Evolutionary conservation across 768 basidiomycete species (phyloP).

Genomic region (Leucocoprinus sp.): DNA sequence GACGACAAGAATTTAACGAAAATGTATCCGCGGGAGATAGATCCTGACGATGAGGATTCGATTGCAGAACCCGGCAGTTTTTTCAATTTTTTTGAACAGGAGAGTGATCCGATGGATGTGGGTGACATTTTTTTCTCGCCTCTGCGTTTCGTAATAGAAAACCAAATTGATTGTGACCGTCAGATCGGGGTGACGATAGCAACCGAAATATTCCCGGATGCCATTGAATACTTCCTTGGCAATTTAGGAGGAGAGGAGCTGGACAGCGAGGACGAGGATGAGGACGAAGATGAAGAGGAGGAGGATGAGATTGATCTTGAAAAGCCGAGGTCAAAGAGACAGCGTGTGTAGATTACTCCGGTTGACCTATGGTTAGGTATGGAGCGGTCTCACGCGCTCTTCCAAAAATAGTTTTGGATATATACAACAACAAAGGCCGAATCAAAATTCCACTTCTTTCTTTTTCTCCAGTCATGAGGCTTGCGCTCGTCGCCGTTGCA

Average conservation of each 20-base stretch:
- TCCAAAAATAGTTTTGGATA: slow-evolving; percentile 1
- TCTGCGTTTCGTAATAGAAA: too few species aligned
- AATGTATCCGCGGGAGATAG: slow-evolving; percentile 58
- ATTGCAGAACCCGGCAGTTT: slow-evolving; percentile 70
- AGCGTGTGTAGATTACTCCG: slow-evolving; percentile 38
- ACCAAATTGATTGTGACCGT: slow-evolving; percentile 3
- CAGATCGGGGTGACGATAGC: slow-evolving; percentile 69
- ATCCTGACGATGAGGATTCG: slow-evolving; percentile 54
- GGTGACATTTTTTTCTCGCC: too few species aligned
- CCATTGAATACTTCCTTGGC: slow-evolving; percentile 77
- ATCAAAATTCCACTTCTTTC: slow-evolving; percentile 11
- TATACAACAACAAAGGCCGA: neutral
- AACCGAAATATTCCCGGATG: slow-evolving; percentile 74
- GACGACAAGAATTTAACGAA: slow-evolving; percentile 70
- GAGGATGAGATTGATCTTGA: slow-evolving; percentile 86
- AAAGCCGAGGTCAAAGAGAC: slow-evolving; percentile 72
- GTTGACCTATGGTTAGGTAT: neutral
- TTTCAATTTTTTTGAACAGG: slow-evolving; percentile 80
- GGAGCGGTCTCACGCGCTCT: slow-evolving; percentile 3
- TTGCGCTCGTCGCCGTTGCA: slow-evolving; percentile 23
- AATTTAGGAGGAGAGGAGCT: slow-evolving; percentile 48
- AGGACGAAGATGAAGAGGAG: slow-evolving; percentile 65
- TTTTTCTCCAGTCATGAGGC: slow-evolving; percentile 15
- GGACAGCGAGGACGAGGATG: slow-evolving; percentile 58
- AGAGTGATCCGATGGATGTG: slow-evolving; percentile 61